Conservation (phyloP, 768 basidiomycete genomes). For the Psilocybe subaeruginosa region DNA sequence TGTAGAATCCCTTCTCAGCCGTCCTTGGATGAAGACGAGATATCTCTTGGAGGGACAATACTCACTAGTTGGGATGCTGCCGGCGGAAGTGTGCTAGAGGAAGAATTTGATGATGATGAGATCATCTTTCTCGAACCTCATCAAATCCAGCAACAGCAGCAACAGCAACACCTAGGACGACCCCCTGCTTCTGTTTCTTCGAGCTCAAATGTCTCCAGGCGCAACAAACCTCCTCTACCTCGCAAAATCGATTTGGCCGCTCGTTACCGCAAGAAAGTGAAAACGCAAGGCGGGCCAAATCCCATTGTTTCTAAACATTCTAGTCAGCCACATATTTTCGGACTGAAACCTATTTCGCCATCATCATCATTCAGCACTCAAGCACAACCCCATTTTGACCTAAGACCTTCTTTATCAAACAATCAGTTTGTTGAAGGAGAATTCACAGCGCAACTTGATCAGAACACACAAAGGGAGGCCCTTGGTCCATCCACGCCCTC, state of each 20-base stretch:
- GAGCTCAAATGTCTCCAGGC: not conserved
- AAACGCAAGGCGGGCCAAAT: not conserved
- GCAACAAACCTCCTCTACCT: not conserved
- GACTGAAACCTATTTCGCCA: not conserved
- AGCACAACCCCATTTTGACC: not conserved
- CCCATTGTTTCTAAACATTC: not conserved
- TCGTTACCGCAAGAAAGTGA: conserved; percentile 15
- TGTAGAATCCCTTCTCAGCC: not conserved
- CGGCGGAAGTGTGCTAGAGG: not conserved
- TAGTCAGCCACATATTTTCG: not conserved
- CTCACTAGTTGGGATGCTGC: not conserved
- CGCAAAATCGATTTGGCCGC: conserved; percentile 22
- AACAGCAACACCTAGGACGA: too few species aligned
- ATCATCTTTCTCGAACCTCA: not conserved
- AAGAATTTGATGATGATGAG: not conserved
- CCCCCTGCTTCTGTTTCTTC: not conserved
- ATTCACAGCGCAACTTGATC: not conserved
- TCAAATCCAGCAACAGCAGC: not conserved
- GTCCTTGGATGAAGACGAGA: not conserved
- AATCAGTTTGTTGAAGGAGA: not conserved
- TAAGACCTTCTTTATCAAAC: not conserved
- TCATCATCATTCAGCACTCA: not conserved
- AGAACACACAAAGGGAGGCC: not conserved
- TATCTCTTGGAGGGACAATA: not conserved
- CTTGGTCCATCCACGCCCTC: conserved; percentile 21